These are phyloP conservation scores for Fusarium marasasianum DNA, from an alignment of 2,329 filamentous ascomycete species.

Conservation along the genomic window DNA sequence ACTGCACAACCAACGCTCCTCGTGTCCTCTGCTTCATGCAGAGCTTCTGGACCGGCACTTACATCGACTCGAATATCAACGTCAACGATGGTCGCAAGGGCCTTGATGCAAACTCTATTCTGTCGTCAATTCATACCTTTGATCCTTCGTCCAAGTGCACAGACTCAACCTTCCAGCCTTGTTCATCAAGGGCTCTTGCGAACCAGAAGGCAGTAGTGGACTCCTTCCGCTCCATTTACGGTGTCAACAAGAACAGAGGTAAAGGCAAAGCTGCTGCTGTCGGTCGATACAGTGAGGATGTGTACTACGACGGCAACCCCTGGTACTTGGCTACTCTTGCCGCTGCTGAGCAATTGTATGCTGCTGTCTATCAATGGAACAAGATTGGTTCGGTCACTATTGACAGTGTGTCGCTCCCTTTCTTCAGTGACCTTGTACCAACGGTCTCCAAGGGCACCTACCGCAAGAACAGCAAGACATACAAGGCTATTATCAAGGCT, in stretches of 20 bases:
- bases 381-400: constrained; percentile 64
- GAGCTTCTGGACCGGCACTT: constrained; percentile 72
- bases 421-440: constrained; percentile 19
- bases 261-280: constrained; percentile 66
- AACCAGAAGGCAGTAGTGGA: constrained; percentile 79
- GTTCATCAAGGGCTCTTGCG: constrained; percentile 69
- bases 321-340: constrained; percentile 80
- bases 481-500: constrained; percentile 11
- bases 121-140: constrained; percentile 71
- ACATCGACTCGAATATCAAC: constrained; percentile 74
- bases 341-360: constrained; percentile 80
- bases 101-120: constrained; percentile 74
- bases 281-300: constrained; percentile 74
- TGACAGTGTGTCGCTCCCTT: constrained; percentile 2
- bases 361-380: constrained; percentile 76
- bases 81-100: constrained; percentile 67
- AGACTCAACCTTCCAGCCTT: constrained; percentile 77
- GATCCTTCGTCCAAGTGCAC: constrained; percentile 72
- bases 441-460: constrained; percentile 18
- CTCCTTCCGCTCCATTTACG: constrained; percentile 73
- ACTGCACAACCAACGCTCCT: constrained; percentile 70
- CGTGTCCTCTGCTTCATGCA: constrained; percentile 76
- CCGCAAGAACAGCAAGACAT: constrained; percentile 8
- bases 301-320: constrained; percentile 78
- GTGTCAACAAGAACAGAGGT: constrained; percentile 70